Percentiles rank a stretch among this genome's conserved stretches.
Evolutionary conservation across 2,329 filamentous ascomycete species (phyloP).

Genomic region (Fusarium austroafricanum): DNA sequence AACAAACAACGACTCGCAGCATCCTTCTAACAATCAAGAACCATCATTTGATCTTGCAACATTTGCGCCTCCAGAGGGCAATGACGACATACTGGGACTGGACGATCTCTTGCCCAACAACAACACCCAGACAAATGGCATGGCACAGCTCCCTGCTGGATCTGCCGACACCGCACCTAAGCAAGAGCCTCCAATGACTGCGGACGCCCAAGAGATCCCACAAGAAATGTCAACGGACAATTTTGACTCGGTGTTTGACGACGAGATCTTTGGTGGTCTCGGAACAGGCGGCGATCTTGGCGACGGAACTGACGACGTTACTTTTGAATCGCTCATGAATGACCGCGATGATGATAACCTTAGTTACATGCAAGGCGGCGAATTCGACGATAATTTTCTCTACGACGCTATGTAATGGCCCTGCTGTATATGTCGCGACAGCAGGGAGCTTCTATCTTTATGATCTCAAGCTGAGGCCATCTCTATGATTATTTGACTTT

Average conservation of each 20-base stretch:
- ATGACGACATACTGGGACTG: slow-evolving; percentile 47
- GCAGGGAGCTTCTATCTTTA: background rate
- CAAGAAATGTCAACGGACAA: slow-evolving; percentile 44
- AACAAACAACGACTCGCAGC: slow-evolving; percentile 48
- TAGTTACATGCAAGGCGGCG: slow-evolving; percentile 57
- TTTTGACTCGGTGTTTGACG: slow-evolving; percentile 53
- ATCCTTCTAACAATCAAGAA: slow-evolving; percentile 47
- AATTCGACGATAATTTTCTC: slow-evolving; percentile 61
- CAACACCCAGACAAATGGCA: slow-evolving; percentile 24
- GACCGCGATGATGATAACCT: slow-evolving; percentile 52
- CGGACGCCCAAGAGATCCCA: slow-evolving; percentile 12
- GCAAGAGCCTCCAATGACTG: slow-evolving; percentile 13
- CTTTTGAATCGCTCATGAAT: slow-evolving; percentile 64
- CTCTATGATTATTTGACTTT: background rate
- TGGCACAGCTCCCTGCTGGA: slow-evolving; percentile 19
- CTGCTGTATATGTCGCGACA: background rate
- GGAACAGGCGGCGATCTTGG: slow-evolving; percentile 52
- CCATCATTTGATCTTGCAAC: slow-evolving; percentile 60
- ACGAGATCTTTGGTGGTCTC: slow-evolving; percentile 56
- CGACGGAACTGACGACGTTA: slow-evolving; percentile 51
- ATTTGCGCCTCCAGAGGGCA: slow-evolving; percentile 53
- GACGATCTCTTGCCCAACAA: slow-evolving; percentile 49
- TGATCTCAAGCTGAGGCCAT: background rate
- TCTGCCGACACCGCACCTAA: slow-evolving; percentile 22
- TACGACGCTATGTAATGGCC: slow-evolving; percentile 46